Conservation (phyloP, 1,139 yeast genomes). For the Saccharomyces hybrid region DNA sequence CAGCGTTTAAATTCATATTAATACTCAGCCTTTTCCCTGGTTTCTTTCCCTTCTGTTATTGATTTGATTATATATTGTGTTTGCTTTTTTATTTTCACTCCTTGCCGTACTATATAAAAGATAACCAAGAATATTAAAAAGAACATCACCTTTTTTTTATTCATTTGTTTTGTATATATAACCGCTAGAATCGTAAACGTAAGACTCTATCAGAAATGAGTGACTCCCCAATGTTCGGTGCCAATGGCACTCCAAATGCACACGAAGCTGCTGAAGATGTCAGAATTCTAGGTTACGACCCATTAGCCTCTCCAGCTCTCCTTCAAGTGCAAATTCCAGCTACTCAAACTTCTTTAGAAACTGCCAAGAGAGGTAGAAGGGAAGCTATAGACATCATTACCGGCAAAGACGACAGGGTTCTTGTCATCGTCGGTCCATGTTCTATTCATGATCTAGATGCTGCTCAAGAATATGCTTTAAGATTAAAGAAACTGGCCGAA, state of each 20-base stretch:
- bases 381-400: slow-evolving; percentile 66
- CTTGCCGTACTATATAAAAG: not conserved
- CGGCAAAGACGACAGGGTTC: slow-evolving; percentile 70
- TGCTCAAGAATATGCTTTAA: slow-evolving; percentile 79
- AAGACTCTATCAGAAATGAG: slow-evolving; percentile 9
- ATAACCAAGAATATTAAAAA: not conserved
- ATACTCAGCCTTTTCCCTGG: not conserved
- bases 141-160: not conserved
- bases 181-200: not conserved
- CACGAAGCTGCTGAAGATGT: slow-evolving; percentile 75
- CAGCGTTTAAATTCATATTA: not conserved
- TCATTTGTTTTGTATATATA: not conserved
- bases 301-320: slow-evolving; percentile 81
- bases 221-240: slow-evolving; percentile 14
- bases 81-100: not conserved
- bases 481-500: slow-evolving; percentile 58
- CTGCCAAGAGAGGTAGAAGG: slow-evolving; percentile 70
- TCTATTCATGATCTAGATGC: slow-evolving; percentile 88
- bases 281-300: slow-evolving; percentile 85
- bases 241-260: slow-evolving; percentile 24
- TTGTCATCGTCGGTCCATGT: slow-evolving; percentile 90
- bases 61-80: not conserved
- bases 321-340: slow-evolving; percentile 75
- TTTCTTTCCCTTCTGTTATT: not conserved
- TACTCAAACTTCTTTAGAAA: slow-evolving; percentile 49